Conservation (phyloP, 1,284 basidiomycete species). For the Ganoderma lucidum region DNA sequence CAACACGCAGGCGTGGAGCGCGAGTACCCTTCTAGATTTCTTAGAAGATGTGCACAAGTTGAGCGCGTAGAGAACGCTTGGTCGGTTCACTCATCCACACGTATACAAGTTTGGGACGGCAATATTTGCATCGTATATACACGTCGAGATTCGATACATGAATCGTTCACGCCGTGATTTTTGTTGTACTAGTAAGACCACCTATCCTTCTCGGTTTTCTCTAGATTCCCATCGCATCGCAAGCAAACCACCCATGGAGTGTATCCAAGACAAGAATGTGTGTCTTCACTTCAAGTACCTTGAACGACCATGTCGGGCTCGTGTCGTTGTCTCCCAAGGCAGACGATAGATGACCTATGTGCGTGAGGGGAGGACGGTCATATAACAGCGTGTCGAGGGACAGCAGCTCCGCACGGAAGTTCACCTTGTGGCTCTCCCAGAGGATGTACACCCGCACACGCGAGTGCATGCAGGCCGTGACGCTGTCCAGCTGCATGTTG, state of each 20-base stretch:
- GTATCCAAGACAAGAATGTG: background rate
- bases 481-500: background rate
- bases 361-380: too few species aligned
- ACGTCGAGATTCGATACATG: background rate
- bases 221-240: background rate
- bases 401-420: conserved; percentile 18
- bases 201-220: background rate
- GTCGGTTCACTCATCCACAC: background rate
- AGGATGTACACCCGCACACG: background rate
- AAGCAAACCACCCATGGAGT: background rate
- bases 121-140: background rate
- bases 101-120: background rate
- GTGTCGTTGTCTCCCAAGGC: background rate
- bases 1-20: conserved; percentile 92
- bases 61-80: conserved; percentile 19
- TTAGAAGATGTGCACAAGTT: conserved; percentile 74
- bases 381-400: conserved; percentile 5
- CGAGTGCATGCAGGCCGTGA: background rate
- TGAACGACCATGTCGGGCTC: conserved; percentile 3
- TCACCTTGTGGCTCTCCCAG: conserved; percentile 19
- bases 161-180: background rate
- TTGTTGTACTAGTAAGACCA: background rate
- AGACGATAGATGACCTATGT: background rate
- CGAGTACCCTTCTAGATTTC: conserved; percentile 89
- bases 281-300: too few species aligned